Evolutionary conservation across 345 rosid genomes (phyloP).

Genomic region (Microcos paniculata): DNA sequence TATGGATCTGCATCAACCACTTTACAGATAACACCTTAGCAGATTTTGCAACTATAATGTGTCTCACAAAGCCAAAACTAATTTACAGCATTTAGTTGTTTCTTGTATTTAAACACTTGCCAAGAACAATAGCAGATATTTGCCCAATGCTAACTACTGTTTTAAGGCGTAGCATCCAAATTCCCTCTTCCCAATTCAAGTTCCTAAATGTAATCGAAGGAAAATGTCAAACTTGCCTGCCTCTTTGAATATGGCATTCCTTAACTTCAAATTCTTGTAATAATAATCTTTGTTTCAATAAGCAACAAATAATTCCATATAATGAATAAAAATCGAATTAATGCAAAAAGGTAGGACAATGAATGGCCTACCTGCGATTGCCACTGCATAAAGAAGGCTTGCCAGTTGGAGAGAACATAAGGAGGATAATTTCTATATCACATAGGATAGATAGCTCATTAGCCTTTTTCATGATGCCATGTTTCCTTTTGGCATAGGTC

Average conservation of each 20-base stretch:
- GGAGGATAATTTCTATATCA: constrained; percentile 65
- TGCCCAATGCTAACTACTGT: background rate
- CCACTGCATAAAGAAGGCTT: constrained; percentile 64
- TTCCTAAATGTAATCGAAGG: background rate
- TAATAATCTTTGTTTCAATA: background rate
- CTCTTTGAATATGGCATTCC: background rate
- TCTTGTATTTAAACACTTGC: background rate
- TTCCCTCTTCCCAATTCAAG: background rate
- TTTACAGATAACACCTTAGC: background rate
- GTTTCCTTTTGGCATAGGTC: constrained; percentile 68
- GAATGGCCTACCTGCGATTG: constrained; percentile 44
- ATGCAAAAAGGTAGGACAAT: background rate
- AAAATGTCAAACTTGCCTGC: background rate
- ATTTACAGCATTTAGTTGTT: background rate
- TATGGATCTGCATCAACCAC: background rate
- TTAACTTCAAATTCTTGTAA: background rate
- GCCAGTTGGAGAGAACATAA: constrained; percentile 77
- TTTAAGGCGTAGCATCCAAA: background rate
- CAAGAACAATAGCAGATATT: background rate
- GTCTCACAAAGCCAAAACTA: background rate
- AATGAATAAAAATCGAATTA: background rate
- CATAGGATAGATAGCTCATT: constrained; percentile 70
- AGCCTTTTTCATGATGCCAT: constrained; percentile 80
- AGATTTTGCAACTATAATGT: background rate
- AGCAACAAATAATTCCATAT: background rate